Evolutionary conservation across 2,329 filamentous ascomycete genomes (phyloP).

Genomic region (Hymenoscyphus scutula): DNA sequence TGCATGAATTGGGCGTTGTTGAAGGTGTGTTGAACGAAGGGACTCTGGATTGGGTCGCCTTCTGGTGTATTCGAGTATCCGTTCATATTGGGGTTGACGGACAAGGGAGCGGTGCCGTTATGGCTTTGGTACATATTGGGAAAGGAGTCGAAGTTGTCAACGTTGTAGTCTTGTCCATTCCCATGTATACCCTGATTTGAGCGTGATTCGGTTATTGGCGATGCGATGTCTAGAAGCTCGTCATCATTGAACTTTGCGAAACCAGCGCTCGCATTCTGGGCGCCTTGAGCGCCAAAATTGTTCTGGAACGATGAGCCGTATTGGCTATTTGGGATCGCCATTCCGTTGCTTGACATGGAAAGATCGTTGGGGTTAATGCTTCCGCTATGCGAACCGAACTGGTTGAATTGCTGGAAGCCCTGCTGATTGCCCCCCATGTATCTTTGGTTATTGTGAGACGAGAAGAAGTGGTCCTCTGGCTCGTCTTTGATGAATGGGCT

Average conservation of each 20-base stretch:
- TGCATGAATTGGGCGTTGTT: conserved; percentile 74
- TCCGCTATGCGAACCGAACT: conserved; percentile 42
- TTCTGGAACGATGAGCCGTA: conserved; percentile 60
- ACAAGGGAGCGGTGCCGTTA: conserved; percentile 54
- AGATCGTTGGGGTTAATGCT: conserved; percentile 85
- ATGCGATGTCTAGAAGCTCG: conserved; percentile 76
- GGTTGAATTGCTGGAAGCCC: conserved; percentile 44
- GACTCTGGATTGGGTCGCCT: conserved; percentile 86
- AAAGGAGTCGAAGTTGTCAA: conserved; percentile 53
- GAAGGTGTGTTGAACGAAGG: conserved; percentile 73
- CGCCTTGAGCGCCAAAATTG: conserved; percentile 52
- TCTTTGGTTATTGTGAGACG: conserved; percentile 32
- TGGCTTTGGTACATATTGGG: conserved; percentile 53
- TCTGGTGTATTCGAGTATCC: conserved; percentile 91
- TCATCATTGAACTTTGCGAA: conserved; percentile 86
- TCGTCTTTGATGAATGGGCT: conserved; percentile 68
- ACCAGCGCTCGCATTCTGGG: conserved; percentile 58
- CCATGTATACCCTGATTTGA: conserved; percentile 48
- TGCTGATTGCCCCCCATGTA: conserved; percentile 34
- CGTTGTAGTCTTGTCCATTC: conserved; percentile 55
- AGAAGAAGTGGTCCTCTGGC: conserved; percentile 59
- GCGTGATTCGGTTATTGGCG: conserved; percentile 40
- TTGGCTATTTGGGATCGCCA: conserved; percentile 45
- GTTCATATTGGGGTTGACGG: conserved; percentile 66
- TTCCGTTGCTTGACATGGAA: conserved; percentile 59